Conservation (phyloP, 257 asterid species). For the Datura wrightii region DNA sequence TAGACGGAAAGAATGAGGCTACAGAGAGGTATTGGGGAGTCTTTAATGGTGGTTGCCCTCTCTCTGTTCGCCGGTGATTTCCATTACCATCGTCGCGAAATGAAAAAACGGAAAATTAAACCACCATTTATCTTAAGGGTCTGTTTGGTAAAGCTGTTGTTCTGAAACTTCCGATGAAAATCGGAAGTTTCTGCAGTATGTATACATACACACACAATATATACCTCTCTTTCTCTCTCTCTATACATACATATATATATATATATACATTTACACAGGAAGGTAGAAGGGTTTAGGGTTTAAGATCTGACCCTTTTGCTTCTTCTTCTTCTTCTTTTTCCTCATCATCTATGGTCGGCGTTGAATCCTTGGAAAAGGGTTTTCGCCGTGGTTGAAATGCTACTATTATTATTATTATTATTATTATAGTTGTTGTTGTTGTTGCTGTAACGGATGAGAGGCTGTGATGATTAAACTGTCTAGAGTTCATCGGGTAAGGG, state of each 20-base stretch:
- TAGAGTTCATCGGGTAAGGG: neutral
- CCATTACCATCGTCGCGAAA: neutral
- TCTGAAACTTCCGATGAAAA: neutral
- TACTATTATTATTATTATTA: neutral
- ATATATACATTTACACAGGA: neutral
- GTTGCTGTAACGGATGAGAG: neutral
- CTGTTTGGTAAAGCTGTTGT: neutral
- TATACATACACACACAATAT: neutral
- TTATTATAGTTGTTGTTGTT: neutral
- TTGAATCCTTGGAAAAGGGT: no score
- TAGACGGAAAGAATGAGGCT: conserved; percentile 1
- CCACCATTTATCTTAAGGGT: neutral
- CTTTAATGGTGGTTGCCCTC: conserved; percentile 25
- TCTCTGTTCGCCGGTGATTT: neutral
- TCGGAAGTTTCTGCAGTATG: neutral
- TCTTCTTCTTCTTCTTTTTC: neutral
- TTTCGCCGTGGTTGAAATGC: no score
- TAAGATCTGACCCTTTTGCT: neutral
- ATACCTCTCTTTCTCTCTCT: no score
- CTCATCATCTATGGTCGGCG: neutral
- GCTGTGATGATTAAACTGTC: neutral
- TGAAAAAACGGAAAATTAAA: neutral
- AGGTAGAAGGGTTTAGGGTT: neutral
- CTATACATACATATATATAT: no score
- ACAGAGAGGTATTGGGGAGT: conserved; percentile 26